A percentile compares a stretch with the other conserved stretches of the same genome.
Evolutionary conservation across 2,329 filamentous ascomycete species (phyloP).

Genomic region (Arthrobotrys musiformis): DNA sequence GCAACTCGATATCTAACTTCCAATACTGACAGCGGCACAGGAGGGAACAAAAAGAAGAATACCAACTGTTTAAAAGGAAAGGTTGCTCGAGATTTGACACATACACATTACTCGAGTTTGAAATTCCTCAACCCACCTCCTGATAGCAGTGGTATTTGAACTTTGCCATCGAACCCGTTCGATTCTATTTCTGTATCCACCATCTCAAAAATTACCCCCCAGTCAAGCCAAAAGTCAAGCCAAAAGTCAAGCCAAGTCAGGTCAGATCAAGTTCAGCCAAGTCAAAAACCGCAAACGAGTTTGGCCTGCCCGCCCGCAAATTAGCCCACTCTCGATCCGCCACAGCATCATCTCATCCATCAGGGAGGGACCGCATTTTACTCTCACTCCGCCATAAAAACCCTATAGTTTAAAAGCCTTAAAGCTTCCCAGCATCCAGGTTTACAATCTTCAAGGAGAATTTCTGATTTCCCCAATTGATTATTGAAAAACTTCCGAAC

Average conservation of each 20-base stretch:
- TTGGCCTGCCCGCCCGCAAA: conserved; percentile 29
- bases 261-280: not conserved
- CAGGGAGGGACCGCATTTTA: not conserved
- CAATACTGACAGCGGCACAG: conserved; percentile 14
- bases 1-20: not conserved
- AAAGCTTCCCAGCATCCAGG: not conserved
- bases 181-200: conserved; percentile 23
- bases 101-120: conserved; percentile 12
- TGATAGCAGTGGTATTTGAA: conserved; percentile 28
- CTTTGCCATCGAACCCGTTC: conserved; percentile 16
- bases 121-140: conserved; percentile 12
- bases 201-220: conserved; percentile 18
- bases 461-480: conserved; percentile 18
- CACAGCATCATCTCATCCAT: conserved; percentile 26
- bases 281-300: conserved; percentile 30
- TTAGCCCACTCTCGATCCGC: conserved; percentile 44
- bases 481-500: conserved; percentile 26
- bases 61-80: not conserved
- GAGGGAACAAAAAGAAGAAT: not conserved
- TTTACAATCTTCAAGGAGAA: not conserved
- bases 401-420: not conserved
- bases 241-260: too few species aligned
- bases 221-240: too few species aligned
- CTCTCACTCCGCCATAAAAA: not conserved
- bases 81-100: not conserved